Evolutionary conservation across 768 basidiomycete genomes (phyloP).

Genomic region (Serendipita indica): DNA sequence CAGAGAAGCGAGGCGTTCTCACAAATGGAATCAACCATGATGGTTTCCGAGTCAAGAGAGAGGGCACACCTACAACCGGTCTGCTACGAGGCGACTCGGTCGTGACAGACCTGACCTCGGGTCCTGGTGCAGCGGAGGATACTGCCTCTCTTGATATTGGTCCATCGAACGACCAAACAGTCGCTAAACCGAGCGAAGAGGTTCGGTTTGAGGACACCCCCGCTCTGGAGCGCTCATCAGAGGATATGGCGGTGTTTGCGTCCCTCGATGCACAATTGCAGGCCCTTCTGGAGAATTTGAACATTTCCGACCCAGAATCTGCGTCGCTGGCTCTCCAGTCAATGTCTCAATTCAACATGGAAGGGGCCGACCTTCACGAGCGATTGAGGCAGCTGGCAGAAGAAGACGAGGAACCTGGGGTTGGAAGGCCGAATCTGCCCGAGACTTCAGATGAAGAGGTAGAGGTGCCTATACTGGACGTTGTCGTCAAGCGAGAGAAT

Average conservation of each 20-base stretch:
- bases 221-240: conserved; percentile 52
- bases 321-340: not conserved
- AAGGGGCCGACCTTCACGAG: not conserved
- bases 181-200: conserved; percentile 20
- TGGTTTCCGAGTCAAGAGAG: no score
- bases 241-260: conserved; percentile 56
- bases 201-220: conserved; percentile 48
- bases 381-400: not conserved
- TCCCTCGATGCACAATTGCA: conserved; percentile 43
- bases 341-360: not conserved
- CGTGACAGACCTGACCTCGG: not conserved
- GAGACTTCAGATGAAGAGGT: not conserved
- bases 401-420: not conserved
- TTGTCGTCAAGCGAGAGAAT: not conserved
- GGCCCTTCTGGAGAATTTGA: conserved; percentile 14
- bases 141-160: not conserved
- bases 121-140: not conserved
- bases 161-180: not conserved
- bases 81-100: not conserved
- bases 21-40: no score
- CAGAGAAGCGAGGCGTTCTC: no score
- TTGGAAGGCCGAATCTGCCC: not conserved
- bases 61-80: not conserved
- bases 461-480: no score
- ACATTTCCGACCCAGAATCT: not conserved